These are phyloP conservation scores for Colletotrichum incanum DNA, from an alignment of 2,329 filamentous ascomycete species.

Conservation along the genomic window DNA sequence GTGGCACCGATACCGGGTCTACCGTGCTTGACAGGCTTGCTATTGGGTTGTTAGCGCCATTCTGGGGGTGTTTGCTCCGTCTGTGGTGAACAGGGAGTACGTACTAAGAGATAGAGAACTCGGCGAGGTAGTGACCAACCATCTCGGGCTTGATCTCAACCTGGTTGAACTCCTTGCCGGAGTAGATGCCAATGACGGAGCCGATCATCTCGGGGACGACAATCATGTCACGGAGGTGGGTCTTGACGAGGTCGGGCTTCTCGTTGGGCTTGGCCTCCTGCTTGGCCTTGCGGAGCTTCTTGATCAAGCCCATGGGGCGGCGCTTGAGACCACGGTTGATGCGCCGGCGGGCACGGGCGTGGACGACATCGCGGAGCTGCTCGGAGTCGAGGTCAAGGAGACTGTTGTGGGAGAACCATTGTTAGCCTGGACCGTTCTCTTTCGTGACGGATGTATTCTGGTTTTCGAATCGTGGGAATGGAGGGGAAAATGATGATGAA, in stretches of 20 bases:
- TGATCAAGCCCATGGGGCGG: constrained; percentile 99
- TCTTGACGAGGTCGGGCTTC: constrained; percentile 99
- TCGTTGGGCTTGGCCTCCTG: constrained; percentile 99
- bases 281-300: constrained; percentile 99
- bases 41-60: constrained; percentile 69
- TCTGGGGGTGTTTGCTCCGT: not conserved
- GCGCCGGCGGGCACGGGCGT: constrained; percentile 97
- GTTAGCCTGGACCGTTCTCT: constrained; percentile 39
- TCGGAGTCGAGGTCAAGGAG: constrained; percentile 99
- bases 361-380: constrained; percentile 99
- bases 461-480: constrained; percentile 10
- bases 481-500: constrained; percentile 2
- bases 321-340: constrained; percentile 99
- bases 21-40: constrained; percentile 99
- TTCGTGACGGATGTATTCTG: constrained; percentile 27
- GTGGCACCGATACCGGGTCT: constrained; percentile 99
- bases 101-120: constrained; percentile 99
- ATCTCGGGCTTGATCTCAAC: constrained; percentile 99
- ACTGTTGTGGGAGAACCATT: constrained; percentile 64
- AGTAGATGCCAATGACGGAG: constrained; percentile 98
- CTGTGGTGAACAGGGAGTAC: constrained; percentile 58
- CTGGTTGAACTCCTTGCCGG: constrained; percentile 99
- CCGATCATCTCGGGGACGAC: constrained; percentile 99
- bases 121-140: constrained; percentile 99
- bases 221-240: constrained; percentile 99